phyloP scores from a whole-genome alignment of 2,329 filamentous ascomycete genomes.

The Cercospora beticola region DNA sequence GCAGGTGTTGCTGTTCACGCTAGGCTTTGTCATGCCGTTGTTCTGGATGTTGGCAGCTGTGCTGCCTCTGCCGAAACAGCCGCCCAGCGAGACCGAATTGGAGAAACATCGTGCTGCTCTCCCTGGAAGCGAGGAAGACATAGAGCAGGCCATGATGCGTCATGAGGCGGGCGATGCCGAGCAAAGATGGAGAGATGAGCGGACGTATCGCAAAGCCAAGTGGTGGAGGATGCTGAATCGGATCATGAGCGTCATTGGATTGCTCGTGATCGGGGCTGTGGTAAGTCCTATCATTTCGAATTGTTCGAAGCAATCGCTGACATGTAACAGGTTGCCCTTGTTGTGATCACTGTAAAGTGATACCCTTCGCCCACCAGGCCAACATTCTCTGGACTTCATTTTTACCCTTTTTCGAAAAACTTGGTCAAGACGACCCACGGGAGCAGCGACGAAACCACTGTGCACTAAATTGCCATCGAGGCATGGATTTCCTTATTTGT shows the following conservation, averaged over 20 bases:
- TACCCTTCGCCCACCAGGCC: not conserved
- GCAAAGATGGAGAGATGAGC: constrained; percentile 36
- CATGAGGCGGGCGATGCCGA: constrained; percentile 35
- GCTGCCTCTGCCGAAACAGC: constrained; percentile 37
- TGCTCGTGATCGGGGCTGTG: constrained; percentile 38
- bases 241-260: constrained; percentile 40
- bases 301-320: not conserved
- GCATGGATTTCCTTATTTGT: constrained; percentile 5
- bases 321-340: constrained; percentile 36
- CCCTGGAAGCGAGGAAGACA: constrained; percentile 31
- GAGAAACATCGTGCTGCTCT: constrained; percentile 26
- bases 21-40: constrained; percentile 40
- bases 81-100: constrained; percentile 23
- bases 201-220: constrained; percentile 35
- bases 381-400: not conserved
- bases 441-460: not conserved
- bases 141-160: constrained; percentile 32
- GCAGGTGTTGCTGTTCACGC: constrained; percentile 39
- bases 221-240: constrained; percentile 43
- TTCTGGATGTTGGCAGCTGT: constrained; percentile 40
- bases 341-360: constrained; percentile 32
- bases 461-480: not conserved
- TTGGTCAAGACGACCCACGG: not conserved
- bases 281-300: constrained; percentile 28
- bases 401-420: not conserved